Evolutionary conservation across 805 yeast species (phyloP).

Genomic region (Lachancea lanzarotensis): DNA sequence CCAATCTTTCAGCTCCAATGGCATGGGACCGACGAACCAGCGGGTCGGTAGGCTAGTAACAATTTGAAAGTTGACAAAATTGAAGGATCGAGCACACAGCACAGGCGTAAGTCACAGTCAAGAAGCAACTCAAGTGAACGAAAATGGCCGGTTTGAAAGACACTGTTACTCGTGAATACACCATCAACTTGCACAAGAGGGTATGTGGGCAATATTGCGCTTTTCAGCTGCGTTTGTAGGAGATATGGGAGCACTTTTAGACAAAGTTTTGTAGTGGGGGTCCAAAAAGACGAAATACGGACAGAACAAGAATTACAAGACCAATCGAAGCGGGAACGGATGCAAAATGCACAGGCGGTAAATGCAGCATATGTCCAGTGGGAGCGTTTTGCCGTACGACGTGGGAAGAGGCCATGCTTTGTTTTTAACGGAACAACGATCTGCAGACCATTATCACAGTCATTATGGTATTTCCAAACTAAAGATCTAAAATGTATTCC

Average conservation of each 20-base stretch:
- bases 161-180: slow-evolving; percentile 99
- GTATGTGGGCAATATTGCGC: slow-evolving; percentile 46
- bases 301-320: no score
- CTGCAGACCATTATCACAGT: no score
- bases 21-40: background rate
- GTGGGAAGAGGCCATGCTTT: no score
- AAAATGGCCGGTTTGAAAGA: slow-evolving; percentile 70
- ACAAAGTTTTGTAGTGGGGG: background rate
- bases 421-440: no score
- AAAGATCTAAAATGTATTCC: no score
- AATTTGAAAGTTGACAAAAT: slow-evolving; percentile 11
- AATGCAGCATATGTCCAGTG: no score
- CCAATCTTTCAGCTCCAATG: background rate
- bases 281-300: no score
- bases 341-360: no score
- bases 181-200: slow-evolving; percentile 99
- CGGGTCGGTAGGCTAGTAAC: slow-evolving; percentile 7
- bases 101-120: slow-evolving; percentile 2
- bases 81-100: slow-evolving; percentile 1
- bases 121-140: slow-evolving; percentile 13
- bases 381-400: no score
- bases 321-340: no score
- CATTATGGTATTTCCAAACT: no score
- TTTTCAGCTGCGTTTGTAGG: background rate
- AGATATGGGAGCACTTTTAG: background rate